Percentiles rank a stretch among this genome's conserved stretches.
These are phyloP conservation scores for Lactifluus piperatus DNA, from an alignment of 768 basidiomycete species.

Conservation along the genomic window DNA sequence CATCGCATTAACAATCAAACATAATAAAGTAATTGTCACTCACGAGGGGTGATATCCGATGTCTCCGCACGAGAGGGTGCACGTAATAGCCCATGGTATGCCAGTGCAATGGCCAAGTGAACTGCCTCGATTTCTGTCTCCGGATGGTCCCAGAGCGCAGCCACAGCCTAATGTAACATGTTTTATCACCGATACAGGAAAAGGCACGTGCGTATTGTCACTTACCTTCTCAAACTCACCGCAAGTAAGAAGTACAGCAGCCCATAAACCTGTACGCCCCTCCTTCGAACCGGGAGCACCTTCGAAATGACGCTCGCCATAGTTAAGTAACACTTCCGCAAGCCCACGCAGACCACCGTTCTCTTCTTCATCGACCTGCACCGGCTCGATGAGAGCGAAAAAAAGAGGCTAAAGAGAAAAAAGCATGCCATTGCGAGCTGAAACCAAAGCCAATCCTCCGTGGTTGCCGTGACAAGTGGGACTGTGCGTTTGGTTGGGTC, in stretches of 20 bases:
- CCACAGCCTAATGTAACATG: slow-evolving; percentile 58
- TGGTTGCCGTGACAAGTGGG: slow-evolving; percentile 78
- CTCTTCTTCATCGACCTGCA: slow-evolving; percentile 73
- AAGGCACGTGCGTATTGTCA: neutral
- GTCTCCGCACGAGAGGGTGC: slow-evolving; percentile 75
- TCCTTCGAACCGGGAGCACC: slow-evolving; percentile 51
- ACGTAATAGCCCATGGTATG: slow-evolving; percentile 87
- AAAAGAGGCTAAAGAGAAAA: neutral
- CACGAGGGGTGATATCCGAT: slow-evolving; percentile 77
- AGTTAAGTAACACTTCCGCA: slow-evolving; percentile 65
- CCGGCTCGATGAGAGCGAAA: neutral
- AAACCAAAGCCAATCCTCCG: slow-evolving; percentile 99
- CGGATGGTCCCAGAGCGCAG: slow-evolving; percentile 79
- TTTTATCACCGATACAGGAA: neutral
- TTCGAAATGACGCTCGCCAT: slow-evolving; percentile 79
- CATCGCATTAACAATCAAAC: neutral
- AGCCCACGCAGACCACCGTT: slow-evolving; percentile 65
- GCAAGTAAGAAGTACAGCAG: slow-evolving; percentile 77
- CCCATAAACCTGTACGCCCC: slow-evolving; percentile 63
- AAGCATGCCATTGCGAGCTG: slow-evolving; percentile 72
- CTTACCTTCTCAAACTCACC: slow-evolving; percentile 90
- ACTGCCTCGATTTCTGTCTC: slow-evolving; percentile 90
- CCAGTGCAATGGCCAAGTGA: slow-evolving; percentile 84
- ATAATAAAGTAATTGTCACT: slow-evolving; percentile 16
- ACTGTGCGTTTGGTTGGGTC: slow-evolving; percentile 77